phyloP scores from a whole-genome alignment of 257 asterid species.

The Asclepias syriaca region DNA sequence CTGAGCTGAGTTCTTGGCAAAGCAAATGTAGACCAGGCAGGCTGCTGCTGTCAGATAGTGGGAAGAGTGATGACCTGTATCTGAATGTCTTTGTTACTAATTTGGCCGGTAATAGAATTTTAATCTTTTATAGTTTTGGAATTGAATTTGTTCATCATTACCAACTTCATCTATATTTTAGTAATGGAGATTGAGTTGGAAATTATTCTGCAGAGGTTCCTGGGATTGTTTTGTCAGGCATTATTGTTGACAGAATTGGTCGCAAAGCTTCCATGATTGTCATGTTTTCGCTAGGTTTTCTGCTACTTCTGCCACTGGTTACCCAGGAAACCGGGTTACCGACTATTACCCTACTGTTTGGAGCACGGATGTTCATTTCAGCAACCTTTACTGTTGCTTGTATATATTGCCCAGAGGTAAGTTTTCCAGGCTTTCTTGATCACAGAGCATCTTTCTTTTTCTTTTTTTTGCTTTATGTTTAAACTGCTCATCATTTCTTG shows the following conservation, averaged over 20 bases:
- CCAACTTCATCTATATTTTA: neutral
- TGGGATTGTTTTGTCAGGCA: conserved; percentile 56
- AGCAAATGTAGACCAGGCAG: conserved; percentile 28
- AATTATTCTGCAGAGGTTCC: conserved; percentile 55
- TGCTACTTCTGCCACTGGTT: conserved; percentile 58
- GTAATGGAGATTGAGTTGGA: conserved; percentile 8
- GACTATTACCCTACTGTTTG: conserved; percentile 54
- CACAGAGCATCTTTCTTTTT: neutral
- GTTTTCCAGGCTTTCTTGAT: neutral
- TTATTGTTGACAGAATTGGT: conserved; percentile 62
- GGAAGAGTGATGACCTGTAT: conserved; percentile 42
- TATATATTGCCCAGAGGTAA: conserved; percentile 79
- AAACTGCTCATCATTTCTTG: neutral
- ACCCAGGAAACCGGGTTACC: conserved; percentile 40
- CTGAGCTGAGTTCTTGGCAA: conserved; percentile 52
- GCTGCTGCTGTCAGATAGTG: conserved; percentile 25
- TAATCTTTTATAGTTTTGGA: neutral
- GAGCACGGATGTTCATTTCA: conserved; percentile 63
- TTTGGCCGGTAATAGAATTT: conserved; percentile 52
- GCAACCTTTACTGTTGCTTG: conserved; percentile 59
- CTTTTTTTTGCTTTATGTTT: neutral
- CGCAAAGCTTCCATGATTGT: conserved; percentile 63
- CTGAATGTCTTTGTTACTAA: conserved; percentile 58
- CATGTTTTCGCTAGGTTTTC: conserved; percentile 51
- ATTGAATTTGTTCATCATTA: conserved; percentile 2